phyloP scores from a whole-genome alignment of 495 filamentous ascomycete genomes.

The Penicillium pancosmium region DNA sequence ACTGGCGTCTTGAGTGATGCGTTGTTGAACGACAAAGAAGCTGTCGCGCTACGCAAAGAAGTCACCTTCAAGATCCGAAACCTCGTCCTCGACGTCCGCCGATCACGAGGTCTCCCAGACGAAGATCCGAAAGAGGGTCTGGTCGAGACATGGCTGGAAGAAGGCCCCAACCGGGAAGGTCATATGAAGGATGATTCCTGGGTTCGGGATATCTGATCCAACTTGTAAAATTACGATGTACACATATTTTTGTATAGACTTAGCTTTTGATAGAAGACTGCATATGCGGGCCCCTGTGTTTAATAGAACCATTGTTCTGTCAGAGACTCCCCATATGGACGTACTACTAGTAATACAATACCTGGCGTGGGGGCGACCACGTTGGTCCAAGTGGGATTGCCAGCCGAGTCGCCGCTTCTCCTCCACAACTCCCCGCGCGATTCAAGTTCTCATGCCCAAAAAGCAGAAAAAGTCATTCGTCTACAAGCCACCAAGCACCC shows the following conservation, averaged over 20 bases:
- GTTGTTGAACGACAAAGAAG: conserved; percentile 71
- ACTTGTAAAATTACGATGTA: conserved; percentile 23
- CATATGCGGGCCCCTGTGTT: not conserved
- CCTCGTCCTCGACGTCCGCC: conserved; percentile 77
- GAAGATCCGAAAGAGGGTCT: conserved; percentile 72
- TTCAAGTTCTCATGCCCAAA: conserved; percentile 45
- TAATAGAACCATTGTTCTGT: not conserved
- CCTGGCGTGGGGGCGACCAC: conserved; percentile 18
- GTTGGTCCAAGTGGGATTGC: not conserved
- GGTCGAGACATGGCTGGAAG: conserved; percentile 64
- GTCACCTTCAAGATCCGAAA: conserved; percentile 75
- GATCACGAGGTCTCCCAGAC: conserved; percentile 69
- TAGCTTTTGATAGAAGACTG: conserved; percentile 7
- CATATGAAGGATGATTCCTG: conserved; percentile 65
- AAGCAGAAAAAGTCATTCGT: conserved; percentile 40
- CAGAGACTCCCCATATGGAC: too few species aligned
- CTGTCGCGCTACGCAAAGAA: conserved; percentile 77
- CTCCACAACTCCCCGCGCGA: conserved; percentile 11
- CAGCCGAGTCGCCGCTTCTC: conserved; percentile 5
- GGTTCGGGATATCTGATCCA: conserved; percentile 58
- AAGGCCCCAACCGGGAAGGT: conserved; percentile 58
- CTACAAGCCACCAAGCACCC: conserved; percentile 38
- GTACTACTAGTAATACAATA: too few species aligned
- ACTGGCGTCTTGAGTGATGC: conserved; percentile 69
- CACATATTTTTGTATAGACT: conserved; percentile 23